These are phyloP conservation scores for Trichoderma asperellum DNA, from an alignment of 2,329 filamentous ascomycete genomes.

Conservation along the genomic window DNA sequence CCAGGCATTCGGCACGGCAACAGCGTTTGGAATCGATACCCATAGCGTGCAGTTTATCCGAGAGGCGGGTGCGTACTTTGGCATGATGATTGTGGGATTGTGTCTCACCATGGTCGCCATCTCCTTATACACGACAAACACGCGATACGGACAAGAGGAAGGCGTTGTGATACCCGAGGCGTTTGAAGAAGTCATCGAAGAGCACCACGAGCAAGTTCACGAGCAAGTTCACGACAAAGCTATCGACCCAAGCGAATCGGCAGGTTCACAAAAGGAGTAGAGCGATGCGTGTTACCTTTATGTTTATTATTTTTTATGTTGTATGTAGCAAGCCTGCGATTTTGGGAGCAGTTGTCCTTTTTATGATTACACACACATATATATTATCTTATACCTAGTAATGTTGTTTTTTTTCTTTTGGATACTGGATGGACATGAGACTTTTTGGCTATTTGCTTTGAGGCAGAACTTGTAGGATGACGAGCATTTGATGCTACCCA, in stretches of 20 bases:
- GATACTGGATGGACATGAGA: background rate
- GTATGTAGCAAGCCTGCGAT: background rate
- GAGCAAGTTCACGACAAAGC: slow-evolving; percentile 6
- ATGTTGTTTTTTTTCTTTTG: background rate
- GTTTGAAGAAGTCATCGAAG: slow-evolving; percentile 13
- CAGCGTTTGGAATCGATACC: slow-evolving; percentile 28
- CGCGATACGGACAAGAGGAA: slow-evolving; percentile 23
- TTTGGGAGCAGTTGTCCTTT: background rate
- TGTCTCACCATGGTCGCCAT: slow-evolving; percentile 16
- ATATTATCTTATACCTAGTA: slow-evolving; percentile 6
- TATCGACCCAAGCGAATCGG: background rate
- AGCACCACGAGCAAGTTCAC: background rate
- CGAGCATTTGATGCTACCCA: background rate
- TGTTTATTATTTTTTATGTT: background rate
- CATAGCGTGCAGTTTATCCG: slow-evolving; percentile 24
- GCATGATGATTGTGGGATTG: slow-evolving; percentile 24
- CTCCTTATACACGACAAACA: slow-evolving; percentile 22
- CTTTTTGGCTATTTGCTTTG: background rate
- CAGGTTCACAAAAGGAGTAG: slow-evolving; percentile 13
- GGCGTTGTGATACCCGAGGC: slow-evolving; percentile 28
- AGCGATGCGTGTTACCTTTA: background rate
- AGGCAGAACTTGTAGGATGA: background rate
- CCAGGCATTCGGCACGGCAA: slow-evolving; percentile 27
- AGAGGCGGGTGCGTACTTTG: slow-evolving; percentile 21
- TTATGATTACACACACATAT: background rate